These are phyloP conservation scores for Falciphora oryzae DNA, from an alignment of 2,329 filamentous ascomycete species.

Conservation along the genomic window DNA sequence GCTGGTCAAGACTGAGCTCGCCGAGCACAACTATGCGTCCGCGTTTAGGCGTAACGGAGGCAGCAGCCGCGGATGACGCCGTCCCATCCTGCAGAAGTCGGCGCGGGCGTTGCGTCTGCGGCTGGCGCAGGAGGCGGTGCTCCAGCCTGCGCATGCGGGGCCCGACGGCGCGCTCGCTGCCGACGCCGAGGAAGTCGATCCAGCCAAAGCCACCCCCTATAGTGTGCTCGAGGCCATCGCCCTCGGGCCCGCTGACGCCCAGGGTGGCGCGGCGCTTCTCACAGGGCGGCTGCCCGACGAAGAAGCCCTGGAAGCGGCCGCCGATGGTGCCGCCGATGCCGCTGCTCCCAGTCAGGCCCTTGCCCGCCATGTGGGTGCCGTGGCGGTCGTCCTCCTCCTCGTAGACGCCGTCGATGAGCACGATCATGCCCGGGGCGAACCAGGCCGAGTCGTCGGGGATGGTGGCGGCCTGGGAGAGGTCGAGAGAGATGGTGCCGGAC, in stretches of 20 bases:
- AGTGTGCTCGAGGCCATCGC: slow-evolving; percentile 48
- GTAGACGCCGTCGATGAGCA: slow-evolving; percentile 92
- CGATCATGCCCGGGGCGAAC: slow-evolving; percentile 94
- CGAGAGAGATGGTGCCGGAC: slow-evolving; percentile 80
- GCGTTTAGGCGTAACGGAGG: slow-evolving; percentile 28
- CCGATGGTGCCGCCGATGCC: slow-evolving; percentile 87
- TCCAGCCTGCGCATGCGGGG: slow-evolving; percentile 78
- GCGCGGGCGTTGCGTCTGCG: slow-evolving; percentile 8
- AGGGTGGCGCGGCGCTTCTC: slow-evolving; percentile 77
- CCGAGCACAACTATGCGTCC: slow-evolving; percentile 69
- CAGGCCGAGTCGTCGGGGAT: slow-evolving; percentile 83
- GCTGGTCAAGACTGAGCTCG: slow-evolving; percentile 81
- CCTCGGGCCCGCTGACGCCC: slow-evolving; percentile 58
- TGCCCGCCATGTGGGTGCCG: slow-evolving; percentile 33
- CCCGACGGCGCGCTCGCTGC: slow-evolving; percentile 80
- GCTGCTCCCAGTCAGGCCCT: slow-evolving; percentile 66
- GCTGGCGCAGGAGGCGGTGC: slow-evolving; percentile 52
- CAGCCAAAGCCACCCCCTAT: slow-evolving; percentile 85
- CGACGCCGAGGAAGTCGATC: slow-evolving; percentile 92
- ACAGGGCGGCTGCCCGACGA: slow-evolving; percentile 84
- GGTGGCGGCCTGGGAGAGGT: slow-evolving; percentile 72
- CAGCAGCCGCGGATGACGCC: background rate
- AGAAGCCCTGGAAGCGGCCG: slow-evolving; percentile 86
- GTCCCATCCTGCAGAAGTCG: slow-evolving; percentile 16
- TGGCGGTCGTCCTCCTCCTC: slow-evolving; percentile 78